Evolutionary conservation across 2,329 filamentous ascomycete genomes (phyloP).

Genomic region (Scolecobasidium constrictum): DNA sequence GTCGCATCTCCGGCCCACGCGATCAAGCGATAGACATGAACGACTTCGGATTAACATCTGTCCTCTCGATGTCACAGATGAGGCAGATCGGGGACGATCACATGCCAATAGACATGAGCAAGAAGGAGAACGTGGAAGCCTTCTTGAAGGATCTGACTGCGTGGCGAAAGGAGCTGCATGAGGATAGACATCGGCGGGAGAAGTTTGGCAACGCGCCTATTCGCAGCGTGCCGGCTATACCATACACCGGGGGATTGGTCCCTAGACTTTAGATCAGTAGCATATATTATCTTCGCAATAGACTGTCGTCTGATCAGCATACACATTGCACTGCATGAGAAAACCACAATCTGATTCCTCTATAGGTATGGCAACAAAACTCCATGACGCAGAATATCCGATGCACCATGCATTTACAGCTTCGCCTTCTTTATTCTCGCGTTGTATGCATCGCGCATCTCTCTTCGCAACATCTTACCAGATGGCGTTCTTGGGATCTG

Average conservation of each 20-base stretch:
- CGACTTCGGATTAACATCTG: conserved; percentile 39
- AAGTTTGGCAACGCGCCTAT: no score
- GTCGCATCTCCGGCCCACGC: conserved; percentile 37
- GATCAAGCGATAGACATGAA: conserved; percentile 36
- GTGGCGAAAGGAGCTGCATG: conserved; percentile 30
- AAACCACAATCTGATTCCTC: no score
- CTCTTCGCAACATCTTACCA: conserved; percentile 51
- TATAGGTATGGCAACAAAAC: no score
- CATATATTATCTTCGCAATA: no score
- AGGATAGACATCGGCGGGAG: no score
- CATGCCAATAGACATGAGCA: conserved; percentile 41
- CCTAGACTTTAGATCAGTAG: no score
- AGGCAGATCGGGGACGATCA: conserved; percentile 41
- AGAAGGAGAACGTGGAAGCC: conserved; percentile 34
- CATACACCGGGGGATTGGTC: no score
- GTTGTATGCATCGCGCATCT: conserved; percentile 64
- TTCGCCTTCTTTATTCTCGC: conserved; percentile 28
- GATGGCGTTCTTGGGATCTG: conserved; percentile 49
- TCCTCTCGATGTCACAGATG: conserved; percentile 40
- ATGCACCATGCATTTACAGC: no score
- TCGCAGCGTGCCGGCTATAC: no score
- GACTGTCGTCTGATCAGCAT: no score
- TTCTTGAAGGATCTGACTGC: conserved; percentile 36
- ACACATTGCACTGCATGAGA: no score
- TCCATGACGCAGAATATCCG: no score